phyloP scores from a whole-genome alignment of 768 basidiomycete species.

The Hortiboletus campestris region DNA sequence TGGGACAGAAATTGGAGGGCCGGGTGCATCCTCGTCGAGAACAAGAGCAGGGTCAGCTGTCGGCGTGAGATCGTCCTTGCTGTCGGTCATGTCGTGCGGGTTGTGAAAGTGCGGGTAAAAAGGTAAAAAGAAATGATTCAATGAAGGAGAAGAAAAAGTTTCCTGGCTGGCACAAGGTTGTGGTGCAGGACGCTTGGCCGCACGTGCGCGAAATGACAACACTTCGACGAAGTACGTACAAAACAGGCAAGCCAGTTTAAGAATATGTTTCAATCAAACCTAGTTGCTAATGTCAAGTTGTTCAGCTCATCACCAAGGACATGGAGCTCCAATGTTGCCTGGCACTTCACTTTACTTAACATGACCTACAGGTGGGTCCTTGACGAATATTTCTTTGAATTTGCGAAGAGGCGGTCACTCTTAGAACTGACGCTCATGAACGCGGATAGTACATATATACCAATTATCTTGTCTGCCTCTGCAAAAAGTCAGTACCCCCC shows the following conservation, averaged over 20 bases:
- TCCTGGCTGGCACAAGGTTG: conserved; percentile 8
- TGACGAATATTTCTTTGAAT: too few species aligned
- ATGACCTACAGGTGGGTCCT: background rate
- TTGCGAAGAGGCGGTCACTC: background rate
- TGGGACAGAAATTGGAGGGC: conserved; percentile 62
- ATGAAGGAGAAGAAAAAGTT: conserved; percentile 4
- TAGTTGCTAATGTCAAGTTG: background rate
- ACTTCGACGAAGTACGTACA: conserved; percentile 7
- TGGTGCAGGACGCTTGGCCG: conserved; percentile 6
- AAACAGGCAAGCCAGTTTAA: conserved; percentile 6
- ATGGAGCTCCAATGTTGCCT: background rate
- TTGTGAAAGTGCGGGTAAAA: background rate
- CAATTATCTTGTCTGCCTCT: too few species aligned
- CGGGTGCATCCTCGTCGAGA: conserved; percentile 51
- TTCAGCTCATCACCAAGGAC: background rate
- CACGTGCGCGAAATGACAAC: conserved; percentile 22
- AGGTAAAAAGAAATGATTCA: background rate
- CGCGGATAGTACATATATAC: background rate
- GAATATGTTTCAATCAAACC: background rate
- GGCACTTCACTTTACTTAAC: background rate
- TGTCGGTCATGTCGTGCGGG: conserved; percentile 20
- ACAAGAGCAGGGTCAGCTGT: conserved; percentile 4
- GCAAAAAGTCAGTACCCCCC: too few species aligned
- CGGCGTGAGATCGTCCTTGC: conserved; percentile 8
- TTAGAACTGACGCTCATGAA: background rate